Base-by-base conservation (phyloP, 768 basidiomycete genomes). In the Pleurotus djamor region DNA sequence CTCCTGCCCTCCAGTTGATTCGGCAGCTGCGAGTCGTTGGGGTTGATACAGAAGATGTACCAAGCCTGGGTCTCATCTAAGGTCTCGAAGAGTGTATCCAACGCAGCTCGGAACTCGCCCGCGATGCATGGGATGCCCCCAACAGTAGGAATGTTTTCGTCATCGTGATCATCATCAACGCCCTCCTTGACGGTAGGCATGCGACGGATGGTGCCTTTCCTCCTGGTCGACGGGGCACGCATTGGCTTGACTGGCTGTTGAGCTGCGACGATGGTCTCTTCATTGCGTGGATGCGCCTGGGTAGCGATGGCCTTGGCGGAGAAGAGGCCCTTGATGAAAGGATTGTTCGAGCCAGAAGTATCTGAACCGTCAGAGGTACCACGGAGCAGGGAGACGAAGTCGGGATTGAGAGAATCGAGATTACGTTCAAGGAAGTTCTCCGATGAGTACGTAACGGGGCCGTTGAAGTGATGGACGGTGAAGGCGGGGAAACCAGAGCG, bases 231-330 rank as follows among this genome's bases (percentile, higher is more conserved):
- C 0, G 96, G 96, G 0, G 91, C 86, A 7, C 96, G 87, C 88
- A 97, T 93, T 0, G 96, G 96, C 72, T 96, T 94, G 63, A 94
- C 88, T 37, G 88, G 87, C 70, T 97, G 95, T 68, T 95, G 94
- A 0, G 94, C 95, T 4, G 94, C 85, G 13, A 98, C 96, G 61
- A 98, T 96, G 0, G 96, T 97, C 52, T 96, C 95, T 66, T 98
- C 94, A 66, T 96, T 89, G 62, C 89, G 79, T 0, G 96, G 95
- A 68, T 98, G 95, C 0, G 88, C 92, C 67, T 94, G 89, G 0
- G 94, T 96, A 0, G 94, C 92, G 61, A 99, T 94, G 2, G 90
- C 89, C 68, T 93, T 94, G 41, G 79, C 85, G 0, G 88, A 89
- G 74, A 98, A 98, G 5, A 99, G 75, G 6, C 89, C 90, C 61